Evolutionary conservation across 1,139 yeast genomes (phyloP).

Genomic region (Tardiomyces depauwii): DNA sequence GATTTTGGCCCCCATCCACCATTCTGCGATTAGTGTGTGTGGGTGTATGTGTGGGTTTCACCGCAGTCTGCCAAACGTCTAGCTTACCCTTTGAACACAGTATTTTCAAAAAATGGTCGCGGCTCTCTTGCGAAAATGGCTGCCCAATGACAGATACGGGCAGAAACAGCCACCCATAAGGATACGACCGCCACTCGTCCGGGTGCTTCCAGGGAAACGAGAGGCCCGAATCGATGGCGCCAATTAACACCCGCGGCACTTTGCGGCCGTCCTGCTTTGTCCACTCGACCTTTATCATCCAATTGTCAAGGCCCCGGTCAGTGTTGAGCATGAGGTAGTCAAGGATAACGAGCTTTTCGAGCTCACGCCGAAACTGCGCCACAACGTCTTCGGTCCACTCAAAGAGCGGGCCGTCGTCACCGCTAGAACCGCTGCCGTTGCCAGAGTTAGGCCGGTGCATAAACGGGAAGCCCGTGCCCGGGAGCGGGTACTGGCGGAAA

Average conservation of each 20-base stretch:
- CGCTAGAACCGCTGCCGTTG: slow-evolving; percentile 11
- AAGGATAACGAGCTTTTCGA: slow-evolving; percentile 58
- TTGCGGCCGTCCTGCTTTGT: slow-evolving; percentile 12
- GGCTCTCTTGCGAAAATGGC: slow-evolving; percentile 49
- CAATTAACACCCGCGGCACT: slow-evolving; percentile 40
- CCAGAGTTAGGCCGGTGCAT: background rate
- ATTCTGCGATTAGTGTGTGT: slow-evolving; percentile 22
- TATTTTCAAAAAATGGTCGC: slow-evolving; percentile 47
- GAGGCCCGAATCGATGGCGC: slow-evolving; percentile 69
- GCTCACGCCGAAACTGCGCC: slow-evolving; percentile 45
- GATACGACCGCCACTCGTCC: slow-evolving; percentile 72
- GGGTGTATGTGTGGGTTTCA: too few relatives aligned
- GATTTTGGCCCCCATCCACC: slow-evolving; percentile 60
- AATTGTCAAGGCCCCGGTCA: slow-evolving; percentile 63
- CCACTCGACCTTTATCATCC: slow-evolving; percentile 64
- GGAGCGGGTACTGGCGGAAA: slow-evolving; percentile 45
- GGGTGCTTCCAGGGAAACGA: slow-evolving; percentile 81
- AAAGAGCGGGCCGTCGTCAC: slow-evolving; percentile 25
- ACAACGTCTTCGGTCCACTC: slow-evolving; percentile 45
- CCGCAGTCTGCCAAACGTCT: too few relatives aligned
- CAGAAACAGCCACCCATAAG: slow-evolving; percentile 67
- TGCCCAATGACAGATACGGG: slow-evolving; percentile 56
- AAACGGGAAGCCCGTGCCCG: slow-evolving; percentile 20
- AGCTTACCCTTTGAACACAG: slow-evolving; percentile 33
- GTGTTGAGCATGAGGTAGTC: slow-evolving; percentile 70